A percentile compares a stretch with the other conserved stretches of the same genome.
Evolutionary conservation across 495 filamentous ascomycete genomes (phyloP).

Genomic region (Cenococcum geophilum): DNA sequence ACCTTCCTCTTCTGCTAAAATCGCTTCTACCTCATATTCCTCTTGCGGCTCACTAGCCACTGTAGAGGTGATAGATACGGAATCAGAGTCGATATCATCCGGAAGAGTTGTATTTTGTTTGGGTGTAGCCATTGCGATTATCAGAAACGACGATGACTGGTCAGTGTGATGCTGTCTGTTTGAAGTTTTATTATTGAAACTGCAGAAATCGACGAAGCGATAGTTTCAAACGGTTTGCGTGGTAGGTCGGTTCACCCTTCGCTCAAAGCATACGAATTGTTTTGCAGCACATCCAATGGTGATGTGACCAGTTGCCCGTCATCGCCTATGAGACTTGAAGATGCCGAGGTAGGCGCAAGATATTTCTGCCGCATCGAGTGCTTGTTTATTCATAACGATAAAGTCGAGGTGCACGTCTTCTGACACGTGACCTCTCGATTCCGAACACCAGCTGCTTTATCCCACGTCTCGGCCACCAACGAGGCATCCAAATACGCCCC

Average conservation of each 20-base stretch:
- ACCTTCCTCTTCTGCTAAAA: conserved; percentile 15
- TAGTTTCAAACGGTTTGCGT: not conserved
- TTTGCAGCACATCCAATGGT: not conserved
- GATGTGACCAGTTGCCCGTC: not conserved
- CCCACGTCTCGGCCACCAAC: conserved; percentile 1
- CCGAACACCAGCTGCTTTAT: conserved; percentile 1
- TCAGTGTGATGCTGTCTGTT: too few species aligned
- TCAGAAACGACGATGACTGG: not conserved
- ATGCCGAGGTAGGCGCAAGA: too few species aligned
- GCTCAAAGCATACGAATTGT: conserved; percentile 1
- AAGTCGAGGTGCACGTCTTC: not conserved
- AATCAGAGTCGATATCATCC: conserved; percentile 22
- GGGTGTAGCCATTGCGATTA: not conserved
- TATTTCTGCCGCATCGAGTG: not conserved
- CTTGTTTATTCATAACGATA: not conserved
- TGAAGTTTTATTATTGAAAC: not conserved
- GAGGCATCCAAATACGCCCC: conserved; percentile 6
- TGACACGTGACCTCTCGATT: not conserved
- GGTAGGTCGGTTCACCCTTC: not conserved
- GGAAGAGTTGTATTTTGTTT: not conserved
- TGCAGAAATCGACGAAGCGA: not conserved
- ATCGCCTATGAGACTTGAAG: not conserved
- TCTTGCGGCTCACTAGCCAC: not conserved
- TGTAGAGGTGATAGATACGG: conserved; percentile 21
- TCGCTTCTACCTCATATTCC: conserved; percentile 18